phyloP scores from a whole-genome alignment of 768 basidiomycete species.

The Ephemerocybe angulata region DNA sequence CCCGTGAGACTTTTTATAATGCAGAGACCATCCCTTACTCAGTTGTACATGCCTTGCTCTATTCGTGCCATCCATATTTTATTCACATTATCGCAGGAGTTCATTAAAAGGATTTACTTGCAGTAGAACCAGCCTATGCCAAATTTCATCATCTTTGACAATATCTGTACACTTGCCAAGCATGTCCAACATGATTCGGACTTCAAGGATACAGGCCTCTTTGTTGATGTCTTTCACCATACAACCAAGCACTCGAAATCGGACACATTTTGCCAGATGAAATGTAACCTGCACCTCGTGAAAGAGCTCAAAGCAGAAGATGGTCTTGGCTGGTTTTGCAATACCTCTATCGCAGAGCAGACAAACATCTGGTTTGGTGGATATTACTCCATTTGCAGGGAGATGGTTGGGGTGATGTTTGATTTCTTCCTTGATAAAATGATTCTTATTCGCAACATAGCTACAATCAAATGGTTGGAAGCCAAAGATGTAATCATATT shows the following conservation, averaged over 20 bases:
- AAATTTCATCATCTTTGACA: slow-evolving; percentile 19
- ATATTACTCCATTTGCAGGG: too few species aligned
- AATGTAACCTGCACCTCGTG: slow-evolving; percentile 21
- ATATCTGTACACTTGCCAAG: slow-evolving; percentile 16
- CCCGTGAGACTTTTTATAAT: slow-evolving; percentile 22
- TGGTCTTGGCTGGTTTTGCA: neutral
- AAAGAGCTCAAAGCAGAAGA: slow-evolving; percentile 10
- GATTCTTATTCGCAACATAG: too few species aligned
- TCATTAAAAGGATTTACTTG: slow-evolving; percentile 4
- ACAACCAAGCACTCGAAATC: slow-evolving; percentile 22
- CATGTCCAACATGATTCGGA: slow-evolving; percentile 12
- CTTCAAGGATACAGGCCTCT: slow-evolving; percentile 10
- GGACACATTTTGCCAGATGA: slow-evolving; percentile 17
- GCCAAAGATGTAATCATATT: too few species aligned
- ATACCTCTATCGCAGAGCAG: too few species aligned
- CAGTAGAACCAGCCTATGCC: slow-evolving; percentile 17
- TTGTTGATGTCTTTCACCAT: slow-evolving; percentile 27
- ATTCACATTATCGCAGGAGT: slow-evolving; percentile 11
- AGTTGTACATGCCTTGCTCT: too few species aligned
- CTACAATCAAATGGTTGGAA: too few species aligned
- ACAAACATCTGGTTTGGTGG: too few species aligned
- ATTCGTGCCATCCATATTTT: slow-evolving; percentile 5
- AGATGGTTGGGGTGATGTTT: too few species aligned
- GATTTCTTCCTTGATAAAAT: too few species aligned
- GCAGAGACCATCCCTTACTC: slow-evolving; percentile 21